Percentiles rank a stretch among this genome's conserved stretches.
Evolutionary conservation across 2,329 filamentous ascomycete genomes (phyloP).

Genomic region (Ophiosphaerella herpotricha): DNA sequence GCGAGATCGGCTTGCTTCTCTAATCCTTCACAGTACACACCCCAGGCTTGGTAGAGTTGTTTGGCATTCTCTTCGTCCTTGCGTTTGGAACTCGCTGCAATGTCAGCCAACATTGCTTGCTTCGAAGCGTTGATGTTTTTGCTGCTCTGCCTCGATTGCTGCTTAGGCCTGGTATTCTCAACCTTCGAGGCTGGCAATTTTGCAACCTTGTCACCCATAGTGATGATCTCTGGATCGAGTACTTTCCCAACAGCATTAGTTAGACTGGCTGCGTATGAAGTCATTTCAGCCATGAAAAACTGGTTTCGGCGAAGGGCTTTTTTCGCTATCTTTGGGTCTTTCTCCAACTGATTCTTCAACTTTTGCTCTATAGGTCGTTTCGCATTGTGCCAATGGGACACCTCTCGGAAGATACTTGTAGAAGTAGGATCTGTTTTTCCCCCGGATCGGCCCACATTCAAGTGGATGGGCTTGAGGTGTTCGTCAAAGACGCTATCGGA

Average conservation of each 20-base stretch:
- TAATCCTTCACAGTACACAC: slow-evolving; percentile 51
- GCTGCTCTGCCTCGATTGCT: slow-evolving; percentile 28
- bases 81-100: slow-evolving; percentile 48
- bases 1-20: slow-evolving; percentile 52
- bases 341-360: slow-evolving; percentile 28
- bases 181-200: neutral
- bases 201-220: slow-evolving; percentile 44
- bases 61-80: slow-evolving; percentile 49
- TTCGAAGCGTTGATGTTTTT: slow-evolving; percentile 45
- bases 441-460: slow-evolving; percentile 40
- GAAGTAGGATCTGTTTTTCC: slow-evolving; percentile 35
- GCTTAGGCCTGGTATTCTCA: slow-evolving; percentile 25
- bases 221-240: slow-evolving; percentile 67
- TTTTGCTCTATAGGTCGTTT: slow-evolving; percentile 57
- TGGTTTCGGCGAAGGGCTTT: slow-evolving; percentile 59
- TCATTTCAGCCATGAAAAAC: slow-evolving; percentile 69
- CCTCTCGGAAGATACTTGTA: slow-evolving; percentile 53
- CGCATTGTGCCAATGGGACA: slow-evolving; percentile 67
- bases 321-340: slow-evolving; percentile 41
- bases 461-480: slow-evolving; percentile 51
- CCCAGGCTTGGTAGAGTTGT: slow-evolving; percentile 54
- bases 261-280: slow-evolving; percentile 70
- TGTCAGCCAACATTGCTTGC: slow-evolving; percentile 51
- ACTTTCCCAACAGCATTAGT: slow-evolving; percentile 66
- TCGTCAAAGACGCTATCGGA: slow-evolving; percentile 54